A percentile compares a stretch with the other conserved stretches of the same genome.
Evolutionary conservation across 2,329 filamentous ascomycete genomes (phyloP).

Genomic region (Arachnomyces sp.): DNA sequence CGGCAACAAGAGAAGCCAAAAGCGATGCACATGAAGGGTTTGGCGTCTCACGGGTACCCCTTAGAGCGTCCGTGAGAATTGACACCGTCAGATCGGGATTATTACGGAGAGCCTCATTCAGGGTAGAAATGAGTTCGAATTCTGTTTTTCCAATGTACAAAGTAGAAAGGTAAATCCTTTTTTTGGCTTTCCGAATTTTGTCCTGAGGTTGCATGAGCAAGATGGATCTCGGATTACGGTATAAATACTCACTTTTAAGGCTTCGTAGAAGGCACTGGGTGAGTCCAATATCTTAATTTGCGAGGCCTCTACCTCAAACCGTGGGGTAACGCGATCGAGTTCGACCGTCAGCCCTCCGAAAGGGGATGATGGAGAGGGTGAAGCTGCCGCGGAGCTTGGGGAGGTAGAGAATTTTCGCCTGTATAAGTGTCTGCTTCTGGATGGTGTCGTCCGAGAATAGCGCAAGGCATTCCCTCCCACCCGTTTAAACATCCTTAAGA

Average conservation of each 20-base stretch:
- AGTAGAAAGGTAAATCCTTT: slow-evolving; percentile 84
- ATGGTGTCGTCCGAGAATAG: slow-evolving; percentile 25
- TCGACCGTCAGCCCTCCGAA: slow-evolving; percentile 60
- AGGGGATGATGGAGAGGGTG: slow-evolving; percentile 32
- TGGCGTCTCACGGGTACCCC: slow-evolving; percentile 86
- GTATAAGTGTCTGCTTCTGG: slow-evolving; percentile 25
- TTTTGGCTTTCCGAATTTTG: slow-evolving; percentile 73
- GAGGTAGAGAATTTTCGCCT: slow-evolving; percentile 33
- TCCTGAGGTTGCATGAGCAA: slow-evolving; percentile 41
- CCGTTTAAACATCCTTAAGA: slow-evolving; percentile 31
- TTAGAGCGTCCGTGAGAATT: slow-evolving; percentile 82
- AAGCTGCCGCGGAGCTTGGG: slow-evolving; percentile 18
- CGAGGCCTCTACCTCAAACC: slow-evolving; percentile 75
- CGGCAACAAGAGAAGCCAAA: slow-evolving; percentile 70
- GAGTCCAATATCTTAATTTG: slow-evolving; percentile 72
- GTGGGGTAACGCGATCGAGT: slow-evolving; percentile 81
- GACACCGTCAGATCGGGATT: slow-evolving; percentile 76
- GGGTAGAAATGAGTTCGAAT: slow-evolving; percentile 72
- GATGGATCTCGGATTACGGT: slow-evolving; percentile 3
- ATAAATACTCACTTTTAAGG: slow-evolving; percentile 62
- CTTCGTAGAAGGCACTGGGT: slow-evolving; percentile 84
- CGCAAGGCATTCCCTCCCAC: slow-evolving; percentile 32
- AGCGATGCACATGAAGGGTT: slow-evolving; percentile 80
- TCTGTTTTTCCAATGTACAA: slow-evolving; percentile 94
- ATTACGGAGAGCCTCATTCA: slow-evolving; percentile 64